phyloP scores from a whole-genome alignment of 2,329 filamentous ascomycete species.

The Aspergillus latus region DNA sequence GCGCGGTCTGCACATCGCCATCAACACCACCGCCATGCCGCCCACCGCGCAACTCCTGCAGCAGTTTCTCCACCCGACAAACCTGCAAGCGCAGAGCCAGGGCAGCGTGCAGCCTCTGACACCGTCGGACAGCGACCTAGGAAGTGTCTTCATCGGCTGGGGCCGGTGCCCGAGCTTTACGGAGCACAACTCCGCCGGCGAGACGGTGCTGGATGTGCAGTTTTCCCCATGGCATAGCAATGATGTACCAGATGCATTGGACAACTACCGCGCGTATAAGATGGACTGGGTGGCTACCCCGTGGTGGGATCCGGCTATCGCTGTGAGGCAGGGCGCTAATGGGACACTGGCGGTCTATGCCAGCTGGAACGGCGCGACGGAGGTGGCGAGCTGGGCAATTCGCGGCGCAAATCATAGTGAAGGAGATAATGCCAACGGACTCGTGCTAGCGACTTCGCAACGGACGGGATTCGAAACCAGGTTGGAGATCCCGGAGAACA shows the following conservation, averaged over 20 bases:
- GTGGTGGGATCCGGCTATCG: neutral
- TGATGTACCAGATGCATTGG: constrained; percentile 9
- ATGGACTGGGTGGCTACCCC: constrained; percentile 1
- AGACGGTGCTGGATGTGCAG: constrained; percentile 13
- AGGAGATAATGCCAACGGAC: neutral
- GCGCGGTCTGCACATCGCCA: constrained; percentile 13
- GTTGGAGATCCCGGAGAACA: neutral
- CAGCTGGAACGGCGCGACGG: constrained; percentile 43
- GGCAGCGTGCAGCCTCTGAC: neutral
- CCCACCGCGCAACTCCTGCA: constrained; percentile 7
- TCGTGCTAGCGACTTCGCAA: neutral
- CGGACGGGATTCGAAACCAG: neutral
- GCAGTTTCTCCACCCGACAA: constrained; percentile 7
- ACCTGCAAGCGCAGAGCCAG: neutral
- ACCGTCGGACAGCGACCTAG: neutral
- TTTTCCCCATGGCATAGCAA: constrained; percentile 14
- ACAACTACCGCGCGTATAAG: constrained; percentile 3
- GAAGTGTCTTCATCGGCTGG: constrained; percentile 15
- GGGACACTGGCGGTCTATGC: constrained; percentile 31
- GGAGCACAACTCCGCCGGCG: constrained; percentile 8
- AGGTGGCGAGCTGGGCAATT: constrained; percentile 14
- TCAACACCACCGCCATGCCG: constrained; percentile 5
- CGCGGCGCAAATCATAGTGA: neutral
- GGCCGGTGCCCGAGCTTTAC: constrained; percentile 12
- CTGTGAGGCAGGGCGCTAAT: neutral